Percentiles rank a stretch among this genome's conserved stretches.
These are phyloP conservation scores for Spongispora temasekensis DNA, from an alignment of 1,284 basidiomycete species.

Conservation along the genomic window DNA sequence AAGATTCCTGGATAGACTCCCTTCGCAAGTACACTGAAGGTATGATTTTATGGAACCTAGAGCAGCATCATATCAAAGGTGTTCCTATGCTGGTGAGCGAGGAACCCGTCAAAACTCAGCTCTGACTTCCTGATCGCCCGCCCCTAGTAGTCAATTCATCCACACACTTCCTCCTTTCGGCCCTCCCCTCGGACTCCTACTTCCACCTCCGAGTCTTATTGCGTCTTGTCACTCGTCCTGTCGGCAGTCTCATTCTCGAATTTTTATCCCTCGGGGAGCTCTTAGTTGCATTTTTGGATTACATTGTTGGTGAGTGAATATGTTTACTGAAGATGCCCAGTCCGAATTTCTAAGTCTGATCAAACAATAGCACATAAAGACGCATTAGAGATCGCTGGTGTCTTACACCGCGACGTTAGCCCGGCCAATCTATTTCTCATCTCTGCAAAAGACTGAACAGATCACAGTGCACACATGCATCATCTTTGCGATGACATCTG, in stretches of 20 bases:
- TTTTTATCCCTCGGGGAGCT: slow-evolving; percentile 2
- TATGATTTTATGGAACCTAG: not conserved
- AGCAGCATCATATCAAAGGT: slow-evolving; percentile 4
- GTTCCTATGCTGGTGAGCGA: slow-evolving; percentile 1
- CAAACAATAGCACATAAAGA: not conserved
- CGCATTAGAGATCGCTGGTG: not conserved
- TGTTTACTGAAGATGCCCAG: not conserved
- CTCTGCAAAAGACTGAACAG: not conserved
- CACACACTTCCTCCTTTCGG: not conserved
- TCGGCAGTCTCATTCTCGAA: not conserved
- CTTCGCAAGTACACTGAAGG: not conserved
- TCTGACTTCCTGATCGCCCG: not conserved
- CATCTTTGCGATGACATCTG: not conserved
- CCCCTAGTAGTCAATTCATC: not conserved
- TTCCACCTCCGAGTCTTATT: slow-evolving; percentile 1
- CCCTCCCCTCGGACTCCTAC: not conserved
- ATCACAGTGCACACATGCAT: not conserved
- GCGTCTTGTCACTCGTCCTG: not conserved
- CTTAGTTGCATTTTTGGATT: not conserved
- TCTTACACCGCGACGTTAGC: not conserved
- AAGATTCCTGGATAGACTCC: not conserved
- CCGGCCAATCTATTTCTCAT: not conserved
- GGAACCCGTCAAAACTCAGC: slow-evolving; percentile 3
- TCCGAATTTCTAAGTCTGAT: not conserved
- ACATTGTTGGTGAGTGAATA: not conserved